phyloP scores from a whole-genome alignment of 345 rosid species.

The Camelina neglecta region DNA sequence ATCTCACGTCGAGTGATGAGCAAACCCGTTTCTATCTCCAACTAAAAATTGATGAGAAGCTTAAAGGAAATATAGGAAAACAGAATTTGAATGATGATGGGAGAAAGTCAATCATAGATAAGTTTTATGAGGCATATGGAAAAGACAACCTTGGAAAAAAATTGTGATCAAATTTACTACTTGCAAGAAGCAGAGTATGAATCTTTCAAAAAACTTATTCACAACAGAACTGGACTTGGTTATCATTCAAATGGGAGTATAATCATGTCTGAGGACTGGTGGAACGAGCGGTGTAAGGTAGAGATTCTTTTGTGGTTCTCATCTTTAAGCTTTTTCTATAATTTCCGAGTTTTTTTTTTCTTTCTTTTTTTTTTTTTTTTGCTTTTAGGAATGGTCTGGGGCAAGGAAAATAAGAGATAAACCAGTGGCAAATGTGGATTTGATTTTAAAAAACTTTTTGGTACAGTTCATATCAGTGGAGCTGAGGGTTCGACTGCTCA shows the following conservation, averaged over 20 bases:
- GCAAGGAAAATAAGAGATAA: no score
- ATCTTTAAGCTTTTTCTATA: no score
- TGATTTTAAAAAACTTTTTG: no score
- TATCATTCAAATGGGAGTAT: neutral
- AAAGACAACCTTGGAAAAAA: neutral
- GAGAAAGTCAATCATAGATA: neutral
- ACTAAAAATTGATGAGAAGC: neutral
- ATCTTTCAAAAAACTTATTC: neutral
- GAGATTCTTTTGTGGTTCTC: no score
- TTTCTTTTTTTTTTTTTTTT: no score
- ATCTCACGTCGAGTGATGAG: neutral
- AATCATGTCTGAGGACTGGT: neutral
- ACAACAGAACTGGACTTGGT: neutral
- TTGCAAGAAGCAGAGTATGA: constrained; percentile 10
- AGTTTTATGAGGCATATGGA: neutral
- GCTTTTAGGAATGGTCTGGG: no score
- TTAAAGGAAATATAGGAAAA: neutral
- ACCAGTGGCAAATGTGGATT: no score
- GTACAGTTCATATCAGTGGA: no score
- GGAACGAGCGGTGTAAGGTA: neutral
- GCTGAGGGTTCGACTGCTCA: no score
- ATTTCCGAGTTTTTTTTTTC: no score
- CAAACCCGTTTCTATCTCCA: neutral
- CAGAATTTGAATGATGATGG: neutral
- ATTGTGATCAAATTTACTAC: neutral